Percentiles rank a stretch among this genome's conserved stretches.
phyloP scores from a whole-genome alignment of 2,329 filamentous ascomycete species.

The Emmonsia crescens region DNA sequence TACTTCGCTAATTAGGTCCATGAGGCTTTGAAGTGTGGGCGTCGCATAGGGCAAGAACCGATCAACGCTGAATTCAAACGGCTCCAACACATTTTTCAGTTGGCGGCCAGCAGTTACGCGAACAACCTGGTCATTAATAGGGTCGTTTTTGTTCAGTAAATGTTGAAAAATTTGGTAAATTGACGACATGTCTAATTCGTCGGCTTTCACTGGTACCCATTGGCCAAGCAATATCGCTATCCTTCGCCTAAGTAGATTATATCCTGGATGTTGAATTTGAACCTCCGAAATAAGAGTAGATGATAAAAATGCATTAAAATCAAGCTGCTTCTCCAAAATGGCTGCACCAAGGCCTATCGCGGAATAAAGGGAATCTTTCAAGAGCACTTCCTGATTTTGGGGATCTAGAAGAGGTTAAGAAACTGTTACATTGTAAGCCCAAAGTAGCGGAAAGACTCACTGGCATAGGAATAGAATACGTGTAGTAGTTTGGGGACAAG shows the following conservation, averaged over 20 bases:
- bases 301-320: conserved; percentile 72
- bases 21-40: conserved; percentile 59
- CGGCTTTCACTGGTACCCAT: conserved; percentile 73
- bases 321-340: conserved; percentile 60
- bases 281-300: conserved; percentile 69
- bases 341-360: conserved; percentile 79
- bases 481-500: conserved; percentile 67
- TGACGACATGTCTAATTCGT: conserved; percentile 55
- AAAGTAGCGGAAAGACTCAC: conserved; percentile 35
- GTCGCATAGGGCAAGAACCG: conserved; percentile 68
- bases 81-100: conserved; percentile 68
- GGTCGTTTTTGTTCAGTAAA: conserved; percentile 65
- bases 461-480: conserved; percentile 71
- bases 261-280: conserved; percentile 54
- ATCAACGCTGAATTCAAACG: conserved; percentile 67
- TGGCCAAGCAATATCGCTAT: conserved; percentile 82
- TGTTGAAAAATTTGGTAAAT: conserved; percentile 86
- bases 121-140: conserved; percentile 81
- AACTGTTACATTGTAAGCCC: conserved; percentile 15
- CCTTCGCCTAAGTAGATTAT: conserved; percentile 74
- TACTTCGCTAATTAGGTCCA: conserved; percentile 67
- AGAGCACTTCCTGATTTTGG: conserved; percentile 58
- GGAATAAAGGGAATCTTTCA: conserved; percentile 91
- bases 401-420: conserved; percentile 28
- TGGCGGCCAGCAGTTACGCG: conserved; percentile 82